These are phyloP conservation scores for Pythium monospermum DNA, from an alignment of 352 stramenopile species.

Conservation along the genomic window DNA sequence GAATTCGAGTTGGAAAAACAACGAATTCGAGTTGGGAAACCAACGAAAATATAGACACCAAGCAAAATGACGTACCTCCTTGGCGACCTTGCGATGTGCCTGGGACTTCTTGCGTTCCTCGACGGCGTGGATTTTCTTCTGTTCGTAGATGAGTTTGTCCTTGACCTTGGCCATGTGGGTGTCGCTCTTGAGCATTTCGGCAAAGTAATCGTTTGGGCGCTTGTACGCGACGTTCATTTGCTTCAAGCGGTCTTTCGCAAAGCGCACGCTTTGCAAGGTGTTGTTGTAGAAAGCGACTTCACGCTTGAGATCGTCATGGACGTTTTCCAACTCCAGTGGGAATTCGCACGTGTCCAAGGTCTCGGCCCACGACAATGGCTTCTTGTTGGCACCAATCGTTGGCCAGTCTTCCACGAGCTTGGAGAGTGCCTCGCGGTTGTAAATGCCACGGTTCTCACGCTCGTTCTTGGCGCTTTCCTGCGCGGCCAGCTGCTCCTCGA, in stretches of 20 bases:
- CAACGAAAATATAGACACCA: background rate
- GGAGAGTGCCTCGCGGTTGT: slow-evolving; percentile 68
- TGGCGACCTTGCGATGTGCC: slow-evolving; percentile 95
- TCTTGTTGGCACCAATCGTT: slow-evolving; percentile 18
- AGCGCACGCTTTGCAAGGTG: slow-evolving; percentile 56
- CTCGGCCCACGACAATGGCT: slow-evolving; percentile 66
- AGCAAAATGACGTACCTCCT: slow-evolving; percentile 68
- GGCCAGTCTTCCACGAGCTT: slow-evolving; percentile 59
- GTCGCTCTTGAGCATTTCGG: slow-evolving; percentile 99
- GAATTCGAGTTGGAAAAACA: too few species aligned
- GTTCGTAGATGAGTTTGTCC: slow-evolving; percentile 98
- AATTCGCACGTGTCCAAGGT: slow-evolving; percentile 67
- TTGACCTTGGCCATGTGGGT: slow-evolving; percentile 95
- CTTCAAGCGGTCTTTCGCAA: slow-evolving; percentile 68
- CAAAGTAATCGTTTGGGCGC: slow-evolving; percentile 96
- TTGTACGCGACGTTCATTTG: slow-evolving; percentile 87
- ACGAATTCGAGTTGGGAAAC: background rate
- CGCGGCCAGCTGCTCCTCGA: slow-evolving; percentile 61
- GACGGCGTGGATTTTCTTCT: slow-evolving; percentile 98
- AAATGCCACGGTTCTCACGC: slow-evolving; percentile 51
- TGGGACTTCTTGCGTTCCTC: slow-evolving; percentile 97
- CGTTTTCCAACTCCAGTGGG: slow-evolving; percentile 60
- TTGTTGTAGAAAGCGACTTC: slow-evolving; percentile 98
- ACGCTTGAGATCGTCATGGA: slow-evolving; percentile 86
- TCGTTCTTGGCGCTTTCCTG: slow-evolving; percentile 29